phyloP scores from a whole-genome alignment of 345 rosid species.

The Bruguiera gymnorhiza region DNA sequence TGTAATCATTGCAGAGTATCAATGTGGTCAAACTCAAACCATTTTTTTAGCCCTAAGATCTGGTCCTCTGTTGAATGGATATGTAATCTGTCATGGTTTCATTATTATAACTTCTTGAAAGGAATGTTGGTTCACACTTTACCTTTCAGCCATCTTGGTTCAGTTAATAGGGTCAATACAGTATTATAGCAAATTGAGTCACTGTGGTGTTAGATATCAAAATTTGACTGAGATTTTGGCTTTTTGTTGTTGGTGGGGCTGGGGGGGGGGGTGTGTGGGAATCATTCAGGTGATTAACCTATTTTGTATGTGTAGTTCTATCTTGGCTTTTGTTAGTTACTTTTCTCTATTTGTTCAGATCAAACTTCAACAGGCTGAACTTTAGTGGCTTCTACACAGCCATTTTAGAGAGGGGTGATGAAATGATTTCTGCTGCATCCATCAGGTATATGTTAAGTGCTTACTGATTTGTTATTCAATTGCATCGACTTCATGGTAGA shows the following conservation, averaged over 20 bases:
- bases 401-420: conserved; percentile 84
- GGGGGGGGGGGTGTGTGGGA: no score
- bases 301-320: conserved; percentile 1
- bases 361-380: conserved; percentile 77
- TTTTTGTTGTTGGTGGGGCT: no score
- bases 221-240: neutral
- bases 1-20: no score
- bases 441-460: conserved; percentile 45
- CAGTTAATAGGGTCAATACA: neutral
- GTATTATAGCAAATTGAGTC: neutral
- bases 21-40: no score
- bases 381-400: conserved; percentile 74
- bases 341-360: conserved; percentile 36
- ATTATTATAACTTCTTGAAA: neutral
- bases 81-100: neutral
- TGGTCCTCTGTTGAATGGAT: no score
- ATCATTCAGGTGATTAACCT: conserved; percentile 64
- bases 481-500: neutral
- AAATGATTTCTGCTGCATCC: conserved; percentile 78
- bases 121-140: neutral
- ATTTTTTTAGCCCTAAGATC: no score
- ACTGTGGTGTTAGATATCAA: neutral
- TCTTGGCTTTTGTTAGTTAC: neutral
- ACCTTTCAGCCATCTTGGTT: neutral
- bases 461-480: conserved; percentile 4